phyloP scores from a whole-genome alignment of 2,329 filamentous ascomycete species.

The Aspergillus luchuensis region DNA sequence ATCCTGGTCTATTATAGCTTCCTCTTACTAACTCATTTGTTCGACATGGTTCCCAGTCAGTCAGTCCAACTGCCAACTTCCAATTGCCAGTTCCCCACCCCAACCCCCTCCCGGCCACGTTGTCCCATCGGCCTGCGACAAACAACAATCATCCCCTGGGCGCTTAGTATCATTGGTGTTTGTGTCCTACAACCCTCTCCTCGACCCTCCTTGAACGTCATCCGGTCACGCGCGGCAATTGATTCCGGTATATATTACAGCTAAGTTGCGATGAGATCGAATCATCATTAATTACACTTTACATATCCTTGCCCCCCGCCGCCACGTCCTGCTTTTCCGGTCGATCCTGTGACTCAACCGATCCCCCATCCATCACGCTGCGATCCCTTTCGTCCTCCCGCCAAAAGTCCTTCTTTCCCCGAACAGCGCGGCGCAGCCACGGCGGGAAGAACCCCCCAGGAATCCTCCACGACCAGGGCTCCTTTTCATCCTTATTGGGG shows the following conservation, averaged over 20 bases:
- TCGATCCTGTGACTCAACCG: conserved; percentile 1
- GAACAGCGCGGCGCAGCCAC: conserved; percentile 66
- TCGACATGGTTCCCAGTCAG: background rate
- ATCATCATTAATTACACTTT: background rate
- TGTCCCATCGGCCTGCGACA: too few species aligned
- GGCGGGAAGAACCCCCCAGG: conserved; percentile 73
- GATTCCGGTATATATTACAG: background rate
- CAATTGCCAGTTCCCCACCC: too few species aligned
- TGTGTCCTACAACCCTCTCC: too few species aligned
- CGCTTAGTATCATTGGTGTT: too few species aligned
- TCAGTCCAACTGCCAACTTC: too few species aligned
- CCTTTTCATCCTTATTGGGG: conserved; percentile 73
- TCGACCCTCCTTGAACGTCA: too few species aligned
- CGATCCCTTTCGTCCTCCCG: conserved; percentile 36
- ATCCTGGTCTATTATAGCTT: background rate
- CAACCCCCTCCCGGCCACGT: too few species aligned
- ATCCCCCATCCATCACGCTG: background rate
- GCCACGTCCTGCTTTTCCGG: background rate
- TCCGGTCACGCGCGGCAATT: too few species aligned
- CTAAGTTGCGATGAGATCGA: too few species aligned
- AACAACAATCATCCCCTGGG: too few species aligned
- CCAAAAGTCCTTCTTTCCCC: conserved; percentile 77
- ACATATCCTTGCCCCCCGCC: background rate
- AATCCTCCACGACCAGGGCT: conserved; percentile 77
- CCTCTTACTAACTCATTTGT: background rate